These are phyloP conservation scores for Byssothecium circinans DNA, from an alignment of 2,329 filamentous ascomycete species.

Conservation along the genomic window DNA sequence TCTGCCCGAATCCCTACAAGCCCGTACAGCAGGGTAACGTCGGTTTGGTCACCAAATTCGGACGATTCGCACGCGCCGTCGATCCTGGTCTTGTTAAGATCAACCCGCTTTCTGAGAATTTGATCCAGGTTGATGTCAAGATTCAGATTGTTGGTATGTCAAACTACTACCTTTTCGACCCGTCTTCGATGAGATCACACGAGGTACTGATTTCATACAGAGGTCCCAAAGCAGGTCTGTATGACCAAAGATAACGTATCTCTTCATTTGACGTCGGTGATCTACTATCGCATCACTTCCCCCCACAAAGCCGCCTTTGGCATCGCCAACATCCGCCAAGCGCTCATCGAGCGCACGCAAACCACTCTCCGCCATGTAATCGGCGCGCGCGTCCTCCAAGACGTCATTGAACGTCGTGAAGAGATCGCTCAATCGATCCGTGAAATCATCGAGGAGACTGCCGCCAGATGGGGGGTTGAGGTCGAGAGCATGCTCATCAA, in stretches of 20 bases:
- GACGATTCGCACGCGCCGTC: slow-evolving; percentile 90
- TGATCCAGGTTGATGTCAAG: slow-evolving; percentile 96
- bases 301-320: slow-evolving; percentile 98
- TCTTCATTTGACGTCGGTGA: slow-evolving; percentile 89
- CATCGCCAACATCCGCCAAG: slow-evolving; percentile 90
- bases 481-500: slow-evolving; percentile 99
- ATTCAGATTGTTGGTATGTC: slow-evolving; percentile 84
- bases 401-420: slow-evolving; percentile 97
- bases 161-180: no score
- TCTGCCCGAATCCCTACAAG: slow-evolving; percentile 96
- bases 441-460: slow-evolving; percentile 97
- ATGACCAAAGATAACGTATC: slow-evolving; percentile 99
- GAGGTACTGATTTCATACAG: slow-evolving; percentile 36
- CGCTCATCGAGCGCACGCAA: slow-evolving; percentile 96
- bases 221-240: slow-evolving; percentile 94
- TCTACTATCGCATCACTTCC: slow-evolving; percentile 96
- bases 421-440: slow-evolving; percentile 93
- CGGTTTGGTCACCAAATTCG: slow-evolving; percentile 93
- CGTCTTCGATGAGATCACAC: not conserved
- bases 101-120: slow-evolving; percentile 88
- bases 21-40: slow-evolving; percentile 90
- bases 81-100: slow-evolving; percentile 97
- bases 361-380: slow-evolving; percentile 97
- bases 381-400: slow-evolving; percentile 90
- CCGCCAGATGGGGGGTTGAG: slow-evolving; percentile 88